phyloP scores from a whole-genome alignment of 495 filamentous ascomycete genomes.

The Daldinia loculata region DNA sequence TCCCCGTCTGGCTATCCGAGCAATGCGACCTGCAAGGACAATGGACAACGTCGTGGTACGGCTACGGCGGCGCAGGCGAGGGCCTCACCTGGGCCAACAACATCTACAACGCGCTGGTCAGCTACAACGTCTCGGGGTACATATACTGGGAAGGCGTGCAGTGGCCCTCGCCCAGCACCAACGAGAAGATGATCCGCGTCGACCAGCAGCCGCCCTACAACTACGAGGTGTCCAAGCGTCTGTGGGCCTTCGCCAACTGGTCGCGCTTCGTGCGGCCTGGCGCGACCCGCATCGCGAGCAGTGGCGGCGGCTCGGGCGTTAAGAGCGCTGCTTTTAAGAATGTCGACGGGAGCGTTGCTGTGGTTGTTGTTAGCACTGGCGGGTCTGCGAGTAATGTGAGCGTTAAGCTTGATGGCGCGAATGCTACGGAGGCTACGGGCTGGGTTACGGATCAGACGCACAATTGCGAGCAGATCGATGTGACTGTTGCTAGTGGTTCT shows the following conservation, averaged over 20 bases:
- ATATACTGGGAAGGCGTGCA: conserved; percentile 66
- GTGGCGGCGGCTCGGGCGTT: conserved; percentile 47
- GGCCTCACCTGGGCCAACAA: conserved; percentile 66
- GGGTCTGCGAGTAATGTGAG: conserved; percentile 40
- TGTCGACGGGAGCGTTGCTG: conserved; percentile 56
- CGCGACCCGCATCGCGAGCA: conserved; percentile 52
- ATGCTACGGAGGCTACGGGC: conserved; percentile 41
- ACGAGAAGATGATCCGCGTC: conserved; percentile 57
- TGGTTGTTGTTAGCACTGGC: conserved; percentile 59
- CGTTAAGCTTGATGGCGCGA: conserved; percentile 42
- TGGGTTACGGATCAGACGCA: conserved; percentile 52
- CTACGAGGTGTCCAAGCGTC: conserved; percentile 54
- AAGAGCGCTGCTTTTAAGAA: conserved; percentile 61
- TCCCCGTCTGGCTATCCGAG: conserved; percentile 52
- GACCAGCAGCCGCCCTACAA: conserved; percentile 50
- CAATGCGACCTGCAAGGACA: conserved; percentile 58
- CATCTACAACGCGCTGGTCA: conserved; percentile 57
- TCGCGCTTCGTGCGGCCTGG: conserved; percentile 60
- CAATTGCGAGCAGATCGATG: conserved; percentile 45
- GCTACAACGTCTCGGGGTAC: conserved; percentile 57
- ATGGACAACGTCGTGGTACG: conserved; percentile 60
- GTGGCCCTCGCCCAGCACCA: conserved; percentile 56
- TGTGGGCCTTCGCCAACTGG: conserved; percentile 66
- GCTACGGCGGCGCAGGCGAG: conserved; percentile 56
- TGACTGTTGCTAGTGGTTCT: conserved; percentile 45